Base-by-base conservation (phyloP, 2,329 filamentous ascomycete species). In the Monosporascus sp. region DNA sequence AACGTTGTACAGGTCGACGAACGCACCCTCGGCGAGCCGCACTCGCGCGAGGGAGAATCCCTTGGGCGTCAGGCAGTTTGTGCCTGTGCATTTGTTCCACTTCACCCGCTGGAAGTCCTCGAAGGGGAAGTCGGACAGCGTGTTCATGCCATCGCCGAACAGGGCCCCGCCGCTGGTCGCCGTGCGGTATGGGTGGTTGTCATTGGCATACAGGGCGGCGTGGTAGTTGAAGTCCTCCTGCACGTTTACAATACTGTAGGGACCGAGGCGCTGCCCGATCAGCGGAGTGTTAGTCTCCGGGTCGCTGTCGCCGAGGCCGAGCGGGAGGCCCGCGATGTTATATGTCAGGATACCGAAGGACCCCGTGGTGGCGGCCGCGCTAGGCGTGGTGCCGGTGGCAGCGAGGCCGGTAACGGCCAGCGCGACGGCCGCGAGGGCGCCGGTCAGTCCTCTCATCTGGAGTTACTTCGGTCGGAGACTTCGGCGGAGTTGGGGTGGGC, bases 31-130 rank as follows among this genome's bases (percentile, higher is more conserved):
- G 8, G 73, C 75, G 15, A 86, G 59, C 20, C 74, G 68, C 43
- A 79, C 67, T 14, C 83, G 78, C 83, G 87, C 86, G 48, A 83
- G 82, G 1, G 84, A 86, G 66, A 87, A 87, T 14, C 85, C 85
- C 68, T 88, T 88, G 24, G 84, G 85, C 1, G 85, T 87, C 58
- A 87, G 70, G 64, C 85, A 88, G 65, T 88, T 85, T 1, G 66
- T 61, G 0, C 75, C 76, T 0, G 78, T 81, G 69, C 85, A 87
- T 3, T 65, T 71, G 24, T 74, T 67, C 84, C 85, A 88, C 62
- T 84, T 82, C 48, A 77, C 70, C 15, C 84, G 78, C 44, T 73
- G 69, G 59, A 82, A 81, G 55, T 78, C 75, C 6, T 78, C 67
- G 75, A 78, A 88, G 56, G 76, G 63, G 58, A 76, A 82, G 61